Base-by-base conservation (phyloP, 2,329 filamentous ascomycete species). In the Diatrype stigma region DNA sequence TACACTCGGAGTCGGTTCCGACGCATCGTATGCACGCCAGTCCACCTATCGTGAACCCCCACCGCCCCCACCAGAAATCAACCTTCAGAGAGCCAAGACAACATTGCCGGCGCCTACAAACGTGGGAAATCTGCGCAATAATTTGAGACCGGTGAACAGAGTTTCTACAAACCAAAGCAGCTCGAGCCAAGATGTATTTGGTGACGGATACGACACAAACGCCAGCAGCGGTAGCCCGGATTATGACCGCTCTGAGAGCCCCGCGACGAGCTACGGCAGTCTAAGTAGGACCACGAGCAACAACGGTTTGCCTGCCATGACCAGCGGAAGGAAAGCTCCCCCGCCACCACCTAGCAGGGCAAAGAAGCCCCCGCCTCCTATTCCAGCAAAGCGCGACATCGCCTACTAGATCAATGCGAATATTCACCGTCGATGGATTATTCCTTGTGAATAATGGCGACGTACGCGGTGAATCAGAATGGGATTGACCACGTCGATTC, bases 331-430 rank as follows among this genome's bases (percentile, higher is more conserved):
- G 60, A 75, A 75, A 53, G 71, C 68, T 1, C 73, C 74, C 3
- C 74, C 74, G 7, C 75, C 74, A 40, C 74, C 74, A 12, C 74
- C 74, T 3, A 74, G 70, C 61, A 66, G 72, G 30, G 64, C 71
- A 50, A 81, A 81, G 73, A 82, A 82, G 69, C 76, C 79, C 2
- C 70, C 78, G 8, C 78, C 78, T 32, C 79, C 77, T 2, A 74
- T 80, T 55, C 75, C 78, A 12, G 70, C 71, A 2, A 66, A 61
- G 51, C 57, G 64, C 34, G 61, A 63, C n/a, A 21, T 53, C 30
- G 46, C 56, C 28, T 65, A 65, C 46, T 65, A 56, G 47, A 38
- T 5, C 10, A 16, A 37, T 7, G 34, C 6, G 12, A 37, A 17
- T n/a, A n/a, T n/a, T n/a, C n/a, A n/a, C n/a, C n/a, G n/a, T n/a